phyloP scores from a whole-genome alignment of 1,139 yeast species.

The Taiozyma sp. region DNA sequence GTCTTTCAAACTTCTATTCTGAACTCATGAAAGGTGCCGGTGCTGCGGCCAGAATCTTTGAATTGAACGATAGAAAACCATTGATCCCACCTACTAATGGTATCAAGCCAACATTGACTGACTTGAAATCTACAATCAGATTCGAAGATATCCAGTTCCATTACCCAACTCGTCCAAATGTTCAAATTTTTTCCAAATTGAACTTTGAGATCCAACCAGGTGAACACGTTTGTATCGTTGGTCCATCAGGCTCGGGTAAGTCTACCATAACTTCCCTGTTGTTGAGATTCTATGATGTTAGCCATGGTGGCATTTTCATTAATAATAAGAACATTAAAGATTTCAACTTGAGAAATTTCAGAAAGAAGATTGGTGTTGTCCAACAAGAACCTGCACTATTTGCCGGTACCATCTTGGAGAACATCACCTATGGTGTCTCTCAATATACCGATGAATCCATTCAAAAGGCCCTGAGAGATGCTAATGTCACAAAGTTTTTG shows the following conservation, averaged over 20 bases:
- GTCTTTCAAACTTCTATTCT: slow-evolving; percentile 84
- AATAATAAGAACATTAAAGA: slow-evolving; percentile 61
- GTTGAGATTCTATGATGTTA: slow-evolving; percentile 60
- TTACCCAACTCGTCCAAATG: slow-evolving; percentile 87
- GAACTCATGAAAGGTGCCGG: slow-evolving; percentile 97
- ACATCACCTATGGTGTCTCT: slow-evolving; percentile 64
- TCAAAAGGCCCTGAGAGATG: slow-evolving; percentile 35
- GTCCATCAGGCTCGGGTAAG: slow-evolving; percentile 91
- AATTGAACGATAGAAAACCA: slow-evolving; percentile 76
- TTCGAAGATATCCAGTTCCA: slow-evolving; percentile 65
- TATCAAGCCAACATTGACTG: slow-evolving; percentile 34
- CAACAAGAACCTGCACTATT: slow-evolving; percentile 86
- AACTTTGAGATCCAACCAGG: slow-evolving; percentile 58
- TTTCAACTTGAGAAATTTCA: slow-evolving; percentile 65
- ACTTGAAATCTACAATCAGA: slow-evolving; percentile 44
- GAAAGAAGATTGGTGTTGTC: slow-evolving; percentile 75
- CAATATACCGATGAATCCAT: slow-evolving; percentile 48
- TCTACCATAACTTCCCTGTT: slow-evolving; percentile 75
- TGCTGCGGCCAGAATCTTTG: slow-evolving; percentile 90
- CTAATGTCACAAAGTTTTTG: slow-evolving; percentile 70
- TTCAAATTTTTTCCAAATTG: slow-evolving; percentile 60
- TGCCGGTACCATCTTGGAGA: slow-evolving; percentile 74
- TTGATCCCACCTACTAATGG: slow-evolving; percentile 56
- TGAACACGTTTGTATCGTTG: slow-evolving; percentile 83
- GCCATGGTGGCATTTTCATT: slow-evolving; percentile 56